phyloP scores from a whole-genome alignment of 352 stramenopile genomes.

The Globisporangium rhizosaccharum region DNA sequence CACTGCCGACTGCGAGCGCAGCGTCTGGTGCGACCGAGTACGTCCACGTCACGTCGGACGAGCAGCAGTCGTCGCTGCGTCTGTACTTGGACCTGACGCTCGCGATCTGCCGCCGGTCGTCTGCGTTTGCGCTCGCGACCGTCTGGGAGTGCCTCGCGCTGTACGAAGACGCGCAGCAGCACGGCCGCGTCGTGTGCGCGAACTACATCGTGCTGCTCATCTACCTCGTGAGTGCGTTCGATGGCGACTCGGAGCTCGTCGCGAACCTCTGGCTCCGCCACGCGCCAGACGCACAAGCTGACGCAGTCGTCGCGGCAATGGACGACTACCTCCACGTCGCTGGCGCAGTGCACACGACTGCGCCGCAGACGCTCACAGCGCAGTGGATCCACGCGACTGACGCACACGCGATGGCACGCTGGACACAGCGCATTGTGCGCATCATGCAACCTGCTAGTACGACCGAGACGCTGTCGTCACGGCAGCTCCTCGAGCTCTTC shows the following conservation, averaged over 20 bases:
- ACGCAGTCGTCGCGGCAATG: conserved; percentile 17
- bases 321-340: conserved; percentile 19
- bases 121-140: conserved; percentile 24
- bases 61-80: conserved; percentile 23
- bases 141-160: conserved; percentile 31
- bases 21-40: background rate
- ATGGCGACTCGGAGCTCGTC: conserved; percentile 23
- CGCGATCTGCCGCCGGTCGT: conserved; percentile 26
- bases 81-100: conserved; percentile 28
- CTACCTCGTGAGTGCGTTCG: conserved; percentile 25
- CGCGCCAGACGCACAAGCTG: conserved; percentile 15
- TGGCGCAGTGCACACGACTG: conserved; percentile 6
- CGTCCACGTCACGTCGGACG: conserved; percentile 4
- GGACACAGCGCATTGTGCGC: conserved; percentile 5
- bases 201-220: conserved; percentile 30
- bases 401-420: conserved; percentile 7
- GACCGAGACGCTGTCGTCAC: background rate
- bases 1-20: conserved; percentile 23
- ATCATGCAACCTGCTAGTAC: background rate
- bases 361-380: conserved; percentile 14
- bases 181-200: conserved; percentile 12
- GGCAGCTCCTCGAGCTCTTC: conserved; percentile 10
- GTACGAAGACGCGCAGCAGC: conserved; percentile 19
- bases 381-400: conserved; percentile 24
- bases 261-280: conserved; percentile 16